Evolutionary conservation across 805 yeast genomes (phyloP), one percentile per base, ranked within the genome.

Genomic region (Kodamaea neixiangensis): DNA sequence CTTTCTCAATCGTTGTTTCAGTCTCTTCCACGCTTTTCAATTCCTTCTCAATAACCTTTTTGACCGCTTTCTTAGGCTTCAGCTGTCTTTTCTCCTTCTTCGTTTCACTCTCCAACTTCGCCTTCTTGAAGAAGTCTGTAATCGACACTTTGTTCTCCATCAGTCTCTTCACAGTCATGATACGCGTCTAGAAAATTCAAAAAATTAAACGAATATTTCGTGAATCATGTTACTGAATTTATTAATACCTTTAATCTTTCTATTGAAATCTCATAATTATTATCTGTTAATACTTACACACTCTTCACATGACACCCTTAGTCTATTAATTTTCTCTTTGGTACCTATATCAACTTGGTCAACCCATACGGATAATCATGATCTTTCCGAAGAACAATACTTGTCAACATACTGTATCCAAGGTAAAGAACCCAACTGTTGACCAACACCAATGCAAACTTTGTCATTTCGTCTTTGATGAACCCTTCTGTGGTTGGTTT

Each of bases 311-410:
- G 19, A 48, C 44, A 49, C 31, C 17, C 18, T 34, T 25, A 43
- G 21, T 35, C 18, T 35, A 6, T 20, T 22, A 20, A 46, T 34
- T 22, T 34, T 42, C 10, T 14, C 10, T 47, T 44, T 48, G 13
- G 35, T 7, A 31, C 25, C 44, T 57, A 73, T 44, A 73, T 62
- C 37, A 74, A 52, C 59, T 62, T 69, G 14, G 67, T 46, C 14
- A 65, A 62, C 31, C 52, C 54, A 59, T 72, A 81, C 0, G 85
- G 85, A 58, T 81, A 82, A 1, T 63, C 74, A 2, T 61, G 66
- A 56, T 79, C 82, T 60, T 82, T 82, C 13, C 72, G 58, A 47
- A 69, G 55, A 54, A 68, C 77, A n/a, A 76, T 62, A 48, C 77
- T 71, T 9, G 79, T 72, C 56, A 80, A 70, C 17, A 67, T 53